These are phyloP conservation scores for Lupinus albus DNA, from an alignment of 306 rosid species.

Conservation along the genomic window DNA sequence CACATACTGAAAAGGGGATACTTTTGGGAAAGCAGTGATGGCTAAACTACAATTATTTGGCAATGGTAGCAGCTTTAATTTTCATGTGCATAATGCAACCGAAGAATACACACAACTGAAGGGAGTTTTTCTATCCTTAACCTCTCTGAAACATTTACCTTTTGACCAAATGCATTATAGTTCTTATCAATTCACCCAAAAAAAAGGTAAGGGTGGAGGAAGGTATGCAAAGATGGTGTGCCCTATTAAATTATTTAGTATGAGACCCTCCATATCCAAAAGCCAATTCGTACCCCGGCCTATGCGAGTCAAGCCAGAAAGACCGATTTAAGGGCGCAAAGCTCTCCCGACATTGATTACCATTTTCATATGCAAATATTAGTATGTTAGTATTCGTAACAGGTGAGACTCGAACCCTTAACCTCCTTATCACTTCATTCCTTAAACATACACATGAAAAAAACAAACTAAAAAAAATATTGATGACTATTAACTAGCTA, in stretches of 20 bases:
- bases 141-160: constrained; percentile 11
- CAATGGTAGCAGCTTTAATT: background rate
- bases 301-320: no score
- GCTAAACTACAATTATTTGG: background rate
- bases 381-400: no score
- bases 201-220: background rate
- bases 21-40: background rate
- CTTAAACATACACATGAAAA: no score
- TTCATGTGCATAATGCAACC: background rate
- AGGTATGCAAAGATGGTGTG: background rate
- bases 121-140: background rate
- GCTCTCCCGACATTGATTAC: no score
- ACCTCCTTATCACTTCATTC: no score
- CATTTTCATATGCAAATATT: no score
- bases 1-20: constrained; percentile 1
- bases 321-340: no score
- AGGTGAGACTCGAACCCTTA: no score
- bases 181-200: background rate
- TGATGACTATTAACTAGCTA: background rate
- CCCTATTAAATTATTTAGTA: background rate
- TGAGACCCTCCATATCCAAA: no score
- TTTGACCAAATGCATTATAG: background rate
- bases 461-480: background rate
- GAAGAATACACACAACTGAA: constrained; percentile 3
- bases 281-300: no score